Evolutionary conservation across 176 grass and related monocot species (phyloP).

Genomic region (Oropetium thomaeum): DNA sequence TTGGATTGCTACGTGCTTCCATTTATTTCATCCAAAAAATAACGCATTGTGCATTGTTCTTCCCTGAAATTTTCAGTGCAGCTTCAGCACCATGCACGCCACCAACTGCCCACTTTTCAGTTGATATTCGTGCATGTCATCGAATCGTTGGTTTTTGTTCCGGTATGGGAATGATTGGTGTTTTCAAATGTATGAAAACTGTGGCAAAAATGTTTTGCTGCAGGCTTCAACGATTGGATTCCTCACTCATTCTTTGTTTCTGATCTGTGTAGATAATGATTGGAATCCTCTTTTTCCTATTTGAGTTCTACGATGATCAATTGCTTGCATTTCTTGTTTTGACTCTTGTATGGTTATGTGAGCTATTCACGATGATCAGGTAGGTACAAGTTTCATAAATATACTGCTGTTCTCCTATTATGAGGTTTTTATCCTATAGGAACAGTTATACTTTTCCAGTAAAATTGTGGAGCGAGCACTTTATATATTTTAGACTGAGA

Average conservation of each 20-base stretch:
- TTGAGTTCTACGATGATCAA: constrained; percentile 98
- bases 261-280: constrained; percentile 91
- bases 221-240: not conserved
- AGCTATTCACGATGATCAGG: constrained; percentile 99
- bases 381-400: constrained; percentile 60
- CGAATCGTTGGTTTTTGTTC: constrained; percentile 98
- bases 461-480: not conserved
- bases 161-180: constrained; percentile 49
- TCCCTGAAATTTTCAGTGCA: constrained; percentile 78
- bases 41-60: constrained; percentile 21
- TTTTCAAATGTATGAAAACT: constrained; percentile 21
- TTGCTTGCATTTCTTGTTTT: constrained; percentile 91
- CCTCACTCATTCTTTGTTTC: constrained; percentile 34
- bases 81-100: constrained; percentile 97
- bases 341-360: constrained; percentile 98
- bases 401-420: not conserved
- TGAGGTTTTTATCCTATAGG: not conserved
- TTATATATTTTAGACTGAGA: not conserved
- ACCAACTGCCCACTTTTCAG: constrained; percentile 94
- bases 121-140: constrained; percentile 99
- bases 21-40: not conserved
- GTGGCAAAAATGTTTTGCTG: constrained; percentile 6
- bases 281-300: constrained; percentile 96
- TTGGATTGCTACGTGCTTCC: constrained; percentile 20
- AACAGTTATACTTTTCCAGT: constrained; percentile 11